A percentile compares a stretch with the other conserved stretches of the same genome.
Evolutionary conservation across 2,329 filamentous ascomycete genomes (phyloP).

Genomic region (Trichoderma simmonsii): DNA sequence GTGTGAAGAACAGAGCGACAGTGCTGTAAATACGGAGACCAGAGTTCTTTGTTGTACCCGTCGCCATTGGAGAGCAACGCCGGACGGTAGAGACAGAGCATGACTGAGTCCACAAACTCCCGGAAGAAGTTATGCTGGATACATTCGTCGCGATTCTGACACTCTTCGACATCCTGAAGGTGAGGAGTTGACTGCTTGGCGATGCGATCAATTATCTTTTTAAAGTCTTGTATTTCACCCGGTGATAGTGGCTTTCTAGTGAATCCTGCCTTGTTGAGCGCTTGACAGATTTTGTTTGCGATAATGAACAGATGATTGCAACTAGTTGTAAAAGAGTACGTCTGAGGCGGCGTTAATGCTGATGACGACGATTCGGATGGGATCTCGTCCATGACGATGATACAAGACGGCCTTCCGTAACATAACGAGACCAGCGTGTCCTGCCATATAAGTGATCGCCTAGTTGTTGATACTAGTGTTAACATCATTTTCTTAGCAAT

Average conservation of each 20-base stretch:
- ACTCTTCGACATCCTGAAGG: neutral
- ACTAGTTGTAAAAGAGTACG: neutral
- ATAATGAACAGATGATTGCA: neutral
- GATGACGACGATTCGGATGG: neutral
- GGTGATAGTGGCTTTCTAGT: neutral
- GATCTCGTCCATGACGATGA: neutral
- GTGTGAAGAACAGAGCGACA: neutral
- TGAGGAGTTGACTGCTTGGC: neutral
- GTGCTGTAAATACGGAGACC: neutral
- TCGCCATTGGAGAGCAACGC: neutral
- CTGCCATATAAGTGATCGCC: slow-evolving; percentile 10
- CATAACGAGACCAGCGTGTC: neutral
- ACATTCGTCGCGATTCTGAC: neutral
- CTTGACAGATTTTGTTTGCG: slow-evolving; percentile 1
- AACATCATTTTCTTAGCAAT: neutral
- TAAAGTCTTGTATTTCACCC: neutral
- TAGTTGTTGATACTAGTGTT: neutral
- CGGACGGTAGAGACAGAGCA: neutral
- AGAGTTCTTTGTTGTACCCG: neutral
- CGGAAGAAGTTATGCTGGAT: neutral
- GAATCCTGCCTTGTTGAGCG: neutral
- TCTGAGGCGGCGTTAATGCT: neutral
- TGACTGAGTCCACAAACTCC: neutral
- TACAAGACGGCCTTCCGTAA: neutral
- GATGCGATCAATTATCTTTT: neutral